Percentiles rank a stretch among this genome's conserved stretches.
Evolutionary conservation across 495 filamentous ascomycete species (phyloP).

Genomic region (Terfezia claveryi): DNA sequence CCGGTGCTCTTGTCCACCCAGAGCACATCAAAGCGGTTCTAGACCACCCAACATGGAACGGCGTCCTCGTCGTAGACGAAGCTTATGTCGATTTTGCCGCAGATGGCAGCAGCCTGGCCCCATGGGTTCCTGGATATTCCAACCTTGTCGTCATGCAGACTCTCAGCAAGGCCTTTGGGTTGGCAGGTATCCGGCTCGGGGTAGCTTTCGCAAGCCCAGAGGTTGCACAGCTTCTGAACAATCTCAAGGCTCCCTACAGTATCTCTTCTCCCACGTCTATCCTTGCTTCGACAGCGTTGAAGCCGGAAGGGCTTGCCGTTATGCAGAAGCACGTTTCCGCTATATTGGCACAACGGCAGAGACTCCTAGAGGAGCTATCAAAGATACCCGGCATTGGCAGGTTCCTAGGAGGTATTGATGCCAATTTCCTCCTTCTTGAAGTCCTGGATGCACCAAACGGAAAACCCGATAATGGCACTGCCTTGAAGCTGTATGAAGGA

Average conservation of each 20-base stretch:
- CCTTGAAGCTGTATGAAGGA: constrained; percentile 55
- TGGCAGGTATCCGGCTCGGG: constrained; percentile 72
- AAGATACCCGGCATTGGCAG: constrained; percentile 55
- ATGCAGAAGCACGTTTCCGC: constrained; percentile 45
- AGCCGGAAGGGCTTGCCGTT: constrained; percentile 35
- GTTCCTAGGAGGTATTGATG: constrained; percentile 54
- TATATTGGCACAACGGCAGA: constrained; percentile 54
- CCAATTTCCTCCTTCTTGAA: constrained; percentile 81
- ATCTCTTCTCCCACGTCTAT: constrained; percentile 65
- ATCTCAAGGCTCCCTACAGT: constrained; percentile 88
- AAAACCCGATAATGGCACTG: constrained; percentile 52
- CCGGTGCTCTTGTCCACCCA: constrained; percentile 53
- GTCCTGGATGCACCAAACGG: constrained; percentile 46
- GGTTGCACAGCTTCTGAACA: constrained; percentile 56
- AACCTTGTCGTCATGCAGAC: constrained; percentile 98
- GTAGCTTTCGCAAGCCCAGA: constrained; percentile 36
- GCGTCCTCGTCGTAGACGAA: constrained; percentile 80
- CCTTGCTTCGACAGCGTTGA: constrained; percentile 52
- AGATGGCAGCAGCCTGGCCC: constrained; percentile 58
- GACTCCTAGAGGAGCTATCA: constrained; percentile 51
- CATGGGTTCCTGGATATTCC: constrained; percentile 83
- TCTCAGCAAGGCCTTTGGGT: constrained; percentile 81
- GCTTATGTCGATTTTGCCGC: constrained; percentile 91
- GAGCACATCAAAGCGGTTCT: constrained; percentile 51
- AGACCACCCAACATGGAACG: constrained; percentile 84